Base-by-base conservation (phyloP, 2,329 filamentous ascomycete genomes). In the Fusarium newnesense region DNA sequence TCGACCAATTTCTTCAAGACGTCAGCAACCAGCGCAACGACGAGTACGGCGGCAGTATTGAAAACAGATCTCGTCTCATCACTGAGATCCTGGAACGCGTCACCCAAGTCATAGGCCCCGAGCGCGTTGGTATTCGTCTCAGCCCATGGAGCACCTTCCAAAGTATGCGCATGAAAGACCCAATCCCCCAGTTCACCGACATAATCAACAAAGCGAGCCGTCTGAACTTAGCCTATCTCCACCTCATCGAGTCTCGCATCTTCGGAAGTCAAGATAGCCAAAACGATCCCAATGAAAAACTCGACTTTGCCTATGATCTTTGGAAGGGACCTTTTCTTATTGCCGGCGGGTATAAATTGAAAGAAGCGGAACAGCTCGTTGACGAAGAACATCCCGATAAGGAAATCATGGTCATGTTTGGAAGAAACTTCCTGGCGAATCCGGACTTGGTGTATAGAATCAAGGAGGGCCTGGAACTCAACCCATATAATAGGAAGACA, bases 111-210 rank as follows among this genome's bases (percentile, higher is more conserved):
- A n/a, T n/a, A n/a, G n/a, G 90, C 2, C 78, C 85, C 0, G 85
- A 90, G 3, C 83, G 83, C 18, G 84, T 86, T 5, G 88, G 85
- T 2, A 86, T 92, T 36, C 86, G 91, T 4, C 79, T 93, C 8
- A 88, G 85, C 6, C 91, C 91, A 0, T 92, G 87, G 82, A 88
- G 85, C 56, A 80, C 81, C 0, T 93, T 90, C 81, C 89, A 93
- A 67, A 86, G 86, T 37, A 91, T 93, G 90, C 81, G 82, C 7
- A 92, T 92, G 89, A 72, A 79, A 0, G 85, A 93, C 49, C 90
- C 91, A 0, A 76, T 89, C 13, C 88, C 90, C 1, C 90, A 93
- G 69, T 94, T 93, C 76, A 82, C 82, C 1, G 84, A 93, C 74
- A 77, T 92, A 12, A 84, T 90, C 46, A 75, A 81, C 37, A 84